phyloP scores from a whole-genome alignment of 2,329 filamentous ascomycete genomes.

The Diaporthe amygdali region DNA sequence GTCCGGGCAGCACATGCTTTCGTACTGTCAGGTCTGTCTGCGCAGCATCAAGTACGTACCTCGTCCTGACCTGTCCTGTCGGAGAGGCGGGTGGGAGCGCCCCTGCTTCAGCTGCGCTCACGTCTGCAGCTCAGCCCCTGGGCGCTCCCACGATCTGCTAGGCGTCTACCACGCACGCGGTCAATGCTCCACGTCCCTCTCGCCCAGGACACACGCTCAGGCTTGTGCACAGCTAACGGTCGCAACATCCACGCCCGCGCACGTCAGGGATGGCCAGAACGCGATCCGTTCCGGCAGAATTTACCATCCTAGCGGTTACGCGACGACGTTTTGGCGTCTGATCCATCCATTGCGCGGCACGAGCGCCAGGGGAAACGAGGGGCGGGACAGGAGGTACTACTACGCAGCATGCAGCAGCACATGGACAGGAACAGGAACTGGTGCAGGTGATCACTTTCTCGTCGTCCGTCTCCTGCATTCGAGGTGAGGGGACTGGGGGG shows the following conservation, averaged over 20 bases:
- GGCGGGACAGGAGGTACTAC: slow-evolving; percentile 1
- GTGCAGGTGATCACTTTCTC: background rate
- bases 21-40: background rate
- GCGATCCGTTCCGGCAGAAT: slow-evolving; percentile 18
- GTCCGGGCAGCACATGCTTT: background rate
- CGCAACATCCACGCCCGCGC: background rate
- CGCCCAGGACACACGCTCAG: background rate
- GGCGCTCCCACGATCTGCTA: slow-evolving; percentile 1
- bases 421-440: slow-evolving; percentile 8
- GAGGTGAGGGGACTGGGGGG: background rate
- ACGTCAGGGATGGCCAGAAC: background rate
- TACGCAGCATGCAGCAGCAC: background rate
- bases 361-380: slow-evolving; percentile 14
- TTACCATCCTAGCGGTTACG: slow-evolving; percentile 14
- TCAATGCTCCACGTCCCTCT: background rate
- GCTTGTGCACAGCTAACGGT: background rate
- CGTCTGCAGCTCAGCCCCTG: background rate
- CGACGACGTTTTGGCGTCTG: slow-evolving; percentile 5
- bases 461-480: background rate
- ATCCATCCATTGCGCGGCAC: slow-evolving; percentile 11
- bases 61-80: background rate
- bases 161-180: background rate
- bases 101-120: slow-evolving; percentile 6
- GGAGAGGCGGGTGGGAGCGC: background rate
- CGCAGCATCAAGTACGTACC: background rate